A percentile compares a stretch with the other conserved stretches of the same genome.
Evolutionary conservation across 345 rosid genomes (phyloP).

Genomic region (Salix brachista): DNA sequence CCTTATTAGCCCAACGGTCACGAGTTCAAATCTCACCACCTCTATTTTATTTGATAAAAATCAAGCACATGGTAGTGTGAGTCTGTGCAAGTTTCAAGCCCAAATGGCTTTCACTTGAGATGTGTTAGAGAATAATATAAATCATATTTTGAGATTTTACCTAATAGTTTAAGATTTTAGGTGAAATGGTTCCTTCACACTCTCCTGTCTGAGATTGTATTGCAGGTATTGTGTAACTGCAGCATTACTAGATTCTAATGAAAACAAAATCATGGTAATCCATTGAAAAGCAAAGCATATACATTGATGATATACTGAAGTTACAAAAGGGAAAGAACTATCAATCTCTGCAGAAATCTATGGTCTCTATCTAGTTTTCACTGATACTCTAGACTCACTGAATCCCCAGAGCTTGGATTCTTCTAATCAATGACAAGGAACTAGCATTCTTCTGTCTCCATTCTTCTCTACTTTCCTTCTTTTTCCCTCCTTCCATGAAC

Average conservation of each 20-base stretch:
- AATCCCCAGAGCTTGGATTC: slow-evolving; percentile 84
- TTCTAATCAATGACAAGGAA: slow-evolving; percentile 58
- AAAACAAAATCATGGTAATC: slow-evolving; percentile 5
- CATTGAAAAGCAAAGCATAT: slow-evolving; percentile 12
- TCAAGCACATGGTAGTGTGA: too few relatives aligned
- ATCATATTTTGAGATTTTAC: too few relatives aligned
- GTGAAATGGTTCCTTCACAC: too few relatives aligned
- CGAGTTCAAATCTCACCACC: too few relatives aligned
- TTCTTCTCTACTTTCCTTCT: slow-evolving; percentile 50
- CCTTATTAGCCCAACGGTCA: too few relatives aligned
- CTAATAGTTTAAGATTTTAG: too few relatives aligned
- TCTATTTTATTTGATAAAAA: too few relatives aligned
- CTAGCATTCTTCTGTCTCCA: slow-evolving; percentile 59
- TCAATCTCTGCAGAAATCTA: not conserved
- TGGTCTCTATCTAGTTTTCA: not conserved
- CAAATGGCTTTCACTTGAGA: too few relatives aligned
- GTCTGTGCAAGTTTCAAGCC: too few relatives aligned
- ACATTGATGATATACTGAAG: slow-evolving; percentile 15
- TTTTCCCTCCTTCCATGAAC: slow-evolving; percentile 30
- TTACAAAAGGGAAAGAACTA: slow-evolving; percentile 10
- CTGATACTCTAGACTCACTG: slow-evolving; percentile 34
- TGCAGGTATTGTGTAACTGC: not conserved
- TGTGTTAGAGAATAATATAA: too few relatives aligned
- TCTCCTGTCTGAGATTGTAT: not conserved
- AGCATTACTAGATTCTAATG: slow-evolving; percentile 1